Percentiles rank a stretch among this genome's conserved stretches.
Conservation (phyloP, 768 basidiomycete genomes). For the Phanerochaete carnosa region DNA sequence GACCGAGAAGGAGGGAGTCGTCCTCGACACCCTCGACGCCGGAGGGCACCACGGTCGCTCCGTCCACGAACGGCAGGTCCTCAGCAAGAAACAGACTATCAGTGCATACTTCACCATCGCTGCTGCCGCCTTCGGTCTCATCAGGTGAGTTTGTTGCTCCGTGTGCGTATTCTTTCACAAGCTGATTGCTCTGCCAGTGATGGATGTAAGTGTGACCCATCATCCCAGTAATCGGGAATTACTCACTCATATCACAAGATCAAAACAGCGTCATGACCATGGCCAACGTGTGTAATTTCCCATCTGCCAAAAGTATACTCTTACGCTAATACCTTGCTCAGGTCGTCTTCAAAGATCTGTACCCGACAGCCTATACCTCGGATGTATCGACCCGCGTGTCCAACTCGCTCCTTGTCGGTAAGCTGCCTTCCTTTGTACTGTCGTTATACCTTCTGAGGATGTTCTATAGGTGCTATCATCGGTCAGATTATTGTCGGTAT, state of each 20-base stretch:
- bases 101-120: conserved; percentile 64
- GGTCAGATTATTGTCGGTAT: conserved; percentile 63
- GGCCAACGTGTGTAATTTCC: conserved; percentile 48
- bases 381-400: conserved; percentile 64
- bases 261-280: conserved; percentile 73
- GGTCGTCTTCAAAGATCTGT: conserved; percentile 65
- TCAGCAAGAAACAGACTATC: conserved; percentile 39
- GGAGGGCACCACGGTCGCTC: neutral
- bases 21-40: neutral
- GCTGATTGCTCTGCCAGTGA: conserved; percentile 14
- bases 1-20: neutral
- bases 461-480: conserved; percentile 49
- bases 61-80: neutral
- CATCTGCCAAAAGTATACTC: neutral
- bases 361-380: conserved; percentile 60
- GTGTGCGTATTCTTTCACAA: conserved; percentile 11
- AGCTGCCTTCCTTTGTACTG: conserved; percentile 16
- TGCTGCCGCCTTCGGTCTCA: conserved; percentile 62
- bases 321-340: conserved; percentile 18
- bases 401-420: conserved; percentile 68
- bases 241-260: conserved; percentile 32
- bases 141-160: conserved; percentile 31
- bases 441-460: conserved; percentile 4
- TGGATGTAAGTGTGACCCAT: conserved; percentile 21
- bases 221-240: conserved; percentile 1